Evolutionary conservation across 78 protist genomes (phyloP), one percentile per base, ranked within the genome.

Genomic region (Cyanophora paradoxa): DNA sequence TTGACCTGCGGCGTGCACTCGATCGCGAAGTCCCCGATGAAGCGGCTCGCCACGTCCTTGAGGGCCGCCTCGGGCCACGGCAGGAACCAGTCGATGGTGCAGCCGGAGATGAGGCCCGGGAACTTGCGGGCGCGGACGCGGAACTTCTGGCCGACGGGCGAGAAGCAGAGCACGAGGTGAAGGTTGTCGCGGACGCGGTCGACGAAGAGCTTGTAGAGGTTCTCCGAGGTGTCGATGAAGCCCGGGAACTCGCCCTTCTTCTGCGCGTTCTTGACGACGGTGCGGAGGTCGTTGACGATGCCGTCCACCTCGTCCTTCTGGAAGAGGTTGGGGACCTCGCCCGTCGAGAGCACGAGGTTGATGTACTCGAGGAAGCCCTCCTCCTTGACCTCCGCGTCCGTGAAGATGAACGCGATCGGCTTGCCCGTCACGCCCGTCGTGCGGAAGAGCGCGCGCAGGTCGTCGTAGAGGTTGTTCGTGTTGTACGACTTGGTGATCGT

Each of bases 61-160:
- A 92, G 87, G 11, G 93, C 96, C 65, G 84, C 85, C 44, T 62
- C 63, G 28, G 93, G 94, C 96, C 94, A 93, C 24, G 87, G 82
- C 59, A 69, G 50, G 88, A 93, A 93, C 93, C 93, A 93, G 78
- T 93, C 88, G 44, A 84, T 86, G 40, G 76, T 82, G 74, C 86
- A 79, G 16, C 88, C 84, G 40, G 77, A 61, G 64, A 92, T 61
- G 30, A 92, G 83, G 4, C 88, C 90, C 8, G 92, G 96, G 90
- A 90, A 86, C 63, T 72, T 58, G 67, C 82, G 76, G 2, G 92
- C 83, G 36, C 96, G 79, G n/a, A 1, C 31, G 37, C 90, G 75
- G 86, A 92, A 89, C 81, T 81, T 81, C 28, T 81, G 90, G 48
- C 91, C 91, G 59, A 88, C 90, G 30, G 96, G 96, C 6, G 94